Evolutionary conservation across 306 rosid genomes (phyloP).

Genomic region (Rosa persica): DNA sequence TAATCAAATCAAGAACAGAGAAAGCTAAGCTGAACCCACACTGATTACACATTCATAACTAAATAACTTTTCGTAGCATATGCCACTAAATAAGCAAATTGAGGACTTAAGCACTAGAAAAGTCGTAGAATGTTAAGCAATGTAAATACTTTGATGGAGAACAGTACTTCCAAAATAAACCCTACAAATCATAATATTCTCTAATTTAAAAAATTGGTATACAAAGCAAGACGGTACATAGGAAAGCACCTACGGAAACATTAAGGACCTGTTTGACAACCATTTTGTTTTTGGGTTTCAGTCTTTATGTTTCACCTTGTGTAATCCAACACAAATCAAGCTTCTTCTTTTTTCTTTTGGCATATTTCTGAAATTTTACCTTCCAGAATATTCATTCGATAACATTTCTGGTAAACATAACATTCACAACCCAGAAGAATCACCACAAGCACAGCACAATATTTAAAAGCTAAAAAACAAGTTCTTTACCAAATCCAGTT

Average conservation of each 20-base stretch:
- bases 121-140: not conserved
- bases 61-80: not conserved
- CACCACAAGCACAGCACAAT: not conserved
- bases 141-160: not conserved
- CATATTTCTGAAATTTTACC: not conserved
- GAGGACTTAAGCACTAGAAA: not conserved
- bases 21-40: slow-evolving; percentile 2
- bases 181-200: not conserved
- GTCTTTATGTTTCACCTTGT: not conserved
- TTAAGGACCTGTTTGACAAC: not conserved
- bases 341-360: not conserved
- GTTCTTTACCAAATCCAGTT: slow-evolving; percentile 4
- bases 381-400: not conserved
- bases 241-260: not conserved
- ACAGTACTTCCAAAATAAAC: not conserved
- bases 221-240: not conserved
- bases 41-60: not conserved
- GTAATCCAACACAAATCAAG: not conserved
- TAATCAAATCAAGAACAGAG: not conserved
- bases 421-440: not conserved
- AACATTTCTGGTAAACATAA: not conserved
- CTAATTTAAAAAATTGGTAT: not conserved
- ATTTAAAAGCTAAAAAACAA: not conserved
- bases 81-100: not conserved
- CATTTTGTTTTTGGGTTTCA: not conserved